Evolutionary conservation across 140 eudicot genomes (phyloP).

Genomic region (Oenanthe javanica): DNA sequence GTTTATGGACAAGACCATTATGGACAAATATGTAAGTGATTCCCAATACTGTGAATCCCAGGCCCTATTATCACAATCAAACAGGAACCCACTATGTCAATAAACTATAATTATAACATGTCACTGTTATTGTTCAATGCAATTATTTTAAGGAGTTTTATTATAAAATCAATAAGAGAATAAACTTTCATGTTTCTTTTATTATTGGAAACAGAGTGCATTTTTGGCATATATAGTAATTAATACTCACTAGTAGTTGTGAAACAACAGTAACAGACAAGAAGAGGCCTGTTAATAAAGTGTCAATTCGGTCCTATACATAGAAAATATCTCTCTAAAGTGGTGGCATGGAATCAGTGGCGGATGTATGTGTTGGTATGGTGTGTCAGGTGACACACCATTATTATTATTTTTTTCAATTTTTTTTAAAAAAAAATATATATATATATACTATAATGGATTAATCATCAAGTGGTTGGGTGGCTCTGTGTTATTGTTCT

Average conservation of each 20-base stretch:
- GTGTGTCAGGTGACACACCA: too few relatives aligned
- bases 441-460: too few relatives aligned
- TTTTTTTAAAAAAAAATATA: too few relatives aligned
- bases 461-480: too few relatives aligned
- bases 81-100: background rate
- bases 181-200: background rate
- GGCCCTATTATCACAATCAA: conserved; percentile 37
- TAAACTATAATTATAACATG: background rate
- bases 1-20: conserved; percentile 90
- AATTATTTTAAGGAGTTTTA: background rate
- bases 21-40: conserved; percentile 99
- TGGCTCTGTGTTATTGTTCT: too few relatives aligned
- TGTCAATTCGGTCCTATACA: background rate
- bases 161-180: background rate
- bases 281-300: background rate
- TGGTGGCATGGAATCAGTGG: too few relatives aligned
- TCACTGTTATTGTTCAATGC: background rate
- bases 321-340: background rate
- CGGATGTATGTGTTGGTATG: too few relatives aligned
- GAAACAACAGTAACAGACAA: background rate
- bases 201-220: background rate
- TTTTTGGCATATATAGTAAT: background rate
- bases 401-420: too few relatives aligned
- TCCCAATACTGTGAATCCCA: conserved; percentile 98
- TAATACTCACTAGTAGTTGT: background rate